Conservation (phyloP, 768 basidiomycete species). For the Paxillus involutus region DNA sequence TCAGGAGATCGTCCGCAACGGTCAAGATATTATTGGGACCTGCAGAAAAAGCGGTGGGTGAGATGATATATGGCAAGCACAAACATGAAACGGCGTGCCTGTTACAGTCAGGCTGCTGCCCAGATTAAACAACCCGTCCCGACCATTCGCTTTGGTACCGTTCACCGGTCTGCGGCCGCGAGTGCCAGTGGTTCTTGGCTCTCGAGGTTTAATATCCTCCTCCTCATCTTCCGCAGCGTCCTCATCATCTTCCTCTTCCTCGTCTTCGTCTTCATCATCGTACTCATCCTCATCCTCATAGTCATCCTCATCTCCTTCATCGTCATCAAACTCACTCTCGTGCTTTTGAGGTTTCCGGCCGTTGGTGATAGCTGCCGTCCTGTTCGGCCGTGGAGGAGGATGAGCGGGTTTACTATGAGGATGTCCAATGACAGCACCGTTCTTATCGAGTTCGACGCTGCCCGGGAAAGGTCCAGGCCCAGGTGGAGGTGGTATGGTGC, state of each 20-base stretch:
- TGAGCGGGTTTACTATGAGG: slow-evolving; percentile 31
- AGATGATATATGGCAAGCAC: slow-evolving; percentile 2
- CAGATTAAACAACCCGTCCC: slow-evolving; percentile 77
- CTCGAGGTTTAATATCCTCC: slow-evolving; percentile 45
- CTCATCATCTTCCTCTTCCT: slow-evolving; percentile 71
- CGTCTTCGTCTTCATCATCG: slow-evolving; percentile 63
- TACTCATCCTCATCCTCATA: slow-evolving; percentile 57
- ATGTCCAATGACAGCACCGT: slow-evolving; percentile 63
- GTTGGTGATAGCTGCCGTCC: slow-evolving; percentile 33
- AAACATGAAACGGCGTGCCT: slow-evolving; percentile 44
- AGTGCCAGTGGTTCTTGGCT: slow-evolving; percentile 32
- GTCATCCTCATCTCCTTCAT: slow-evolving; percentile 56
- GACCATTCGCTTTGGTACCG: slow-evolving; percentile 45
- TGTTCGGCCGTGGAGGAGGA: slow-evolving; percentile 40
- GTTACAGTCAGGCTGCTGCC: slow-evolving; percentile 82
- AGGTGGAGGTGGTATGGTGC: slow-evolving; percentile 86
- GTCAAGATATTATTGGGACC: slow-evolving; percentile 94
- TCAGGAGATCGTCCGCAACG: slow-evolving; percentile 96
- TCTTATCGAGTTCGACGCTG: slow-evolving; percentile 94
- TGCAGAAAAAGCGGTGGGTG: slow-evolving; percentile 27
- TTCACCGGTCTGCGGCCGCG: slow-evolving; percentile 42
- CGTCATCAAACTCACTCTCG: slow-evolving; percentile 68
- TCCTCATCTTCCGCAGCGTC: slow-evolving; percentile 64
- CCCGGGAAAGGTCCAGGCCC: slow-evolving; percentile 99
- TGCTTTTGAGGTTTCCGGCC: slow-evolving; percentile 46